phyloP scores from a whole-genome alignment of 2,329 filamentous ascomycete species.

The Cercospora berteroae region DNA sequence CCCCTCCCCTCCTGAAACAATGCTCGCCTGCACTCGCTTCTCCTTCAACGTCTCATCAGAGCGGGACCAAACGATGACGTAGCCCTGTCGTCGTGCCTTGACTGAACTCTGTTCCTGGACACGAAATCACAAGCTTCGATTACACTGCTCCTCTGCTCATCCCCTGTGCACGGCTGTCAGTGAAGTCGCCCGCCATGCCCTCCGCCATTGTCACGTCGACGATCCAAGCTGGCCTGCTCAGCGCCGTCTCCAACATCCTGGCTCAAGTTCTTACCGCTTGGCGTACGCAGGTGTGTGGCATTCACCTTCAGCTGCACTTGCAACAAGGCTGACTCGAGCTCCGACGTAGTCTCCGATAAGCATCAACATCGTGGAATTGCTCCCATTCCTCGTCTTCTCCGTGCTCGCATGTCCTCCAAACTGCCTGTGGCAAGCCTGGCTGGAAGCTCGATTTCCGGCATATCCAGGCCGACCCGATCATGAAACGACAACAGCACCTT shows the following conservation, averaged over 20 bases:
- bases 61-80: background rate
- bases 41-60: background rate
- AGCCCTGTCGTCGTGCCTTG: background rate
- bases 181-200: constrained; percentile 35
- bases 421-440: constrained; percentile 77
- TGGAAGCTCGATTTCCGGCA: constrained; percentile 73
- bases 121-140: background rate
- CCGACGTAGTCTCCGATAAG: constrained; percentile 40
- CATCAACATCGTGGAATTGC: constrained; percentile 65
- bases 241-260: constrained; percentile 67
- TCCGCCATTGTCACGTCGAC: constrained; percentile 60
- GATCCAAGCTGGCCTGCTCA: constrained; percentile 64
- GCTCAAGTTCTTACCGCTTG: constrained; percentile 69
- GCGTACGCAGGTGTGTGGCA: constrained; percentile 54
- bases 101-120: background rate
- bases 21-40: background rate
- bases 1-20: background rate
- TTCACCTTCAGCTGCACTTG: background rate
- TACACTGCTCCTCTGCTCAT: background rate
- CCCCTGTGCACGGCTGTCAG: background rate
- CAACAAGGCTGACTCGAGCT: background rate
- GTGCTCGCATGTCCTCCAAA: constrained; percentile 76
- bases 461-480: constrained; percentile 43
- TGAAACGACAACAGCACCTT: constrained; percentile 18
- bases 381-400: constrained; percentile 75